A percentile compares a stretch with the other conserved stretches of the same genome.
These are phyloP conservation scores for Suillus bovinus DNA, from an alignment of 768 basidiomycete genomes.

Conservation along the genomic window DNA sequence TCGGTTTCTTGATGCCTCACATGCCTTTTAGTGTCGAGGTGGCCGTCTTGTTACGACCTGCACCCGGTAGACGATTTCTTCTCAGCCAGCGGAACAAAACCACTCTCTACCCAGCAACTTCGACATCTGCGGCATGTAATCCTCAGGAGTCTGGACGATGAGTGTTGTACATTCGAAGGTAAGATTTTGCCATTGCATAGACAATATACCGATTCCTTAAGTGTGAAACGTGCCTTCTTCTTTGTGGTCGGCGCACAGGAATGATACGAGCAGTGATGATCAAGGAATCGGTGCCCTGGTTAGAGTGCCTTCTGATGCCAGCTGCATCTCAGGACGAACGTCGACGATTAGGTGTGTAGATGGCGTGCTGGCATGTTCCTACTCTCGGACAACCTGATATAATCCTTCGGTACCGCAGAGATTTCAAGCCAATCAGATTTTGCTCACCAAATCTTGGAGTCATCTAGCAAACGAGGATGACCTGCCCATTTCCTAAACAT, in stretches of 20 bases:
- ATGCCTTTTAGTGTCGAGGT: background rate
- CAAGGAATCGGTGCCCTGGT: background rate
- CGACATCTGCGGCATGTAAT: background rate
- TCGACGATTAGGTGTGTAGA: background rate
- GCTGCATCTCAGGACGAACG: no score
- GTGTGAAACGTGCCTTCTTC: background rate
- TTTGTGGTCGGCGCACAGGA: background rate
- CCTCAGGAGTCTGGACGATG: background rate
- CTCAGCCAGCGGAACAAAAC: background rate
- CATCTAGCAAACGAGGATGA: background rate
- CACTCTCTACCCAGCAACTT: background rate
- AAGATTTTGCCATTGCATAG: background rate
- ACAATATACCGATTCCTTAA: background rate
- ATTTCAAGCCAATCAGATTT: background rate
- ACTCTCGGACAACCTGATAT: background rate
- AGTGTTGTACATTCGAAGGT: background rate
- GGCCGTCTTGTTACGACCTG: background rate
- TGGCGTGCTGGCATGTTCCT: background rate
- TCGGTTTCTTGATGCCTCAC: background rate
- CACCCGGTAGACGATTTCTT: background rate
- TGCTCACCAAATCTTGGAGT: conserved; percentile 1
- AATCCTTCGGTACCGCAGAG: background rate
- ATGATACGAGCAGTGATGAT: background rate
- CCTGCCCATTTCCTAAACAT: background rate
- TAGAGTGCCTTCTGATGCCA: background rate